Base-by-base conservation (phyloP, 176 grass and related monocot species). In the Paspalum notatum region DNA sequence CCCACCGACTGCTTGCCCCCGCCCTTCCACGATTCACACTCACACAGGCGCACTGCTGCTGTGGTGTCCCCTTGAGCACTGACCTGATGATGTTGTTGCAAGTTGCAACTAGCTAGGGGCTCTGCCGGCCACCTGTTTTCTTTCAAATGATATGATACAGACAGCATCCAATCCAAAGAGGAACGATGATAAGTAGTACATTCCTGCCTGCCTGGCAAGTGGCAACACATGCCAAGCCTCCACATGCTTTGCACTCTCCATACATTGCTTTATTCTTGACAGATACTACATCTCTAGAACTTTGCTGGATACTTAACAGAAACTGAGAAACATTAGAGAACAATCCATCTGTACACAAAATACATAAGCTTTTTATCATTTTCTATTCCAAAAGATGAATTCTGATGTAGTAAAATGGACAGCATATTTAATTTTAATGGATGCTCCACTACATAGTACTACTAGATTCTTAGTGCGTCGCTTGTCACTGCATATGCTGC, bases 201-300 rank as follows among this genome's bases (percentile, higher is more conserved):
- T 62, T 38, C 40, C 42, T 26, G 84, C 82, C 72, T 56, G 41
- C 64, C 71, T 56, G 63, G 66, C 37, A 68, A 75, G 63, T 56
- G 63, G 66, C 37, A 68, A 75, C 74, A 62, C 55, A 70, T 63
- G 13, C 41, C 37, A 24, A 37, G 44, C 22, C 52, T 62, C 69
- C 87, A 89, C 87, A 80, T 84, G 87, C 76, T 69, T 69, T 55
- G 45, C 76, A 56, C 82, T 84, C 53, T 32, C 32, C 32, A 32
- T 32, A 32, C 3, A 32, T 32, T 55, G 39, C 60, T 24, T 70
- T 71, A 80, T 85, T 80, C 68, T 85, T 66, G 57, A 71, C 25
- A 38, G 66, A 71, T 70, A 15, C 20, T 45, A 66, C 69, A 69
- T 32, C 58, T 82, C 24, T 62, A 61, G 3, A 66, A 20, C 81